phyloP scores from a whole-genome alignment of 441 rosid genomes.

The Gossypium aridum region DNA sequence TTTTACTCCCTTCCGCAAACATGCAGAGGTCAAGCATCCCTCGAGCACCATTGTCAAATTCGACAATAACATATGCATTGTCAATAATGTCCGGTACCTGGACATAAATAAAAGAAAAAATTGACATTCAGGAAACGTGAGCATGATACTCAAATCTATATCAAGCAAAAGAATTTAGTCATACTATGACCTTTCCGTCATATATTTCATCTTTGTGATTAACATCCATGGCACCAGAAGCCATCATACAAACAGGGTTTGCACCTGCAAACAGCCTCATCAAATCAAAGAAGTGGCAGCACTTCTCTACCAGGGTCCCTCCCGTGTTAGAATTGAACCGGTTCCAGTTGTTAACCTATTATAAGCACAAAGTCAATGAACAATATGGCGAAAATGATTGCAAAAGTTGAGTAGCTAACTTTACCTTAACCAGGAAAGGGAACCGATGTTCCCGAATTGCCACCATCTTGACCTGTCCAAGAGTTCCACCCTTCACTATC shows the following conservation, averaged over 20 bases:
- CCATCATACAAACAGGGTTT: constrained; percentile 82
- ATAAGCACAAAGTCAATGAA: constrained; percentile 17
- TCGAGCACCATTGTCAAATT: constrained; percentile 85
- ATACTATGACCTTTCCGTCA: constrained; percentile 58
- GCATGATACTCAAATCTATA: not conserved
- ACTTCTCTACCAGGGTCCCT: constrained; percentile 93
- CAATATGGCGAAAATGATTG: not conserved
- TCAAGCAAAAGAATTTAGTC: not conserved
- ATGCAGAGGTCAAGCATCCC: constrained; percentile 95
- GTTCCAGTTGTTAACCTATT: constrained; percentile 87
- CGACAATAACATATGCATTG: constrained; percentile 78
- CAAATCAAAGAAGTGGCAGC: constrained; percentile 96
- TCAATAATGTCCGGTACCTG: constrained; percentile 92
- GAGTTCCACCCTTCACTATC: constrained; percentile 56
- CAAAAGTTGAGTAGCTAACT: constrained; percentile 10
- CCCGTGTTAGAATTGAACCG: constrained; percentile 86
- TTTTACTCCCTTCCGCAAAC: constrained; percentile 97
- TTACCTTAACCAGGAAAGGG: constrained; percentile 92
- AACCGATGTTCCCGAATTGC: constrained; percentile 90
- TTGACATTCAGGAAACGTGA: not conserved
- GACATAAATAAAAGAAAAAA: constrained; percentile 13
- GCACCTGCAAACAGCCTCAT: constrained; percentile 87
- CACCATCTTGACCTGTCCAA: constrained; percentile 83
- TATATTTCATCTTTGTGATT: constrained; percentile 88
- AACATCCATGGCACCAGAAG: constrained; percentile 92